Evolutionary conservation across 306 rosid genomes (phyloP), one percentile per base, ranked within the genome.

Genomic region (Carpinus fangiana): DNA sequence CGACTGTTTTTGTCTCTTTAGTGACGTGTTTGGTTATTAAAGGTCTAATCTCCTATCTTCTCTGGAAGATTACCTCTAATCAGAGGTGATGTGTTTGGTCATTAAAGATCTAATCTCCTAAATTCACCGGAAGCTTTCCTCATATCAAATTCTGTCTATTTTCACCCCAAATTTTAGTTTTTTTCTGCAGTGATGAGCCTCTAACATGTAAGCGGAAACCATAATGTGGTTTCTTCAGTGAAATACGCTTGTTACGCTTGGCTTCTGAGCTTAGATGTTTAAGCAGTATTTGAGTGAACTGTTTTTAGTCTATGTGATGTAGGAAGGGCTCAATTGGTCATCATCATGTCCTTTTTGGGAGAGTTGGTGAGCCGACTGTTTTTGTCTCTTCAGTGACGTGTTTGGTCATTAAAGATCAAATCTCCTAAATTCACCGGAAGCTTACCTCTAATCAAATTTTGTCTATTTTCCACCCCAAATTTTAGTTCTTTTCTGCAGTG

Each of bases 171-270:
- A 65, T 10, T 14, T 34, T 3, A 23, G 12, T 4, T 28, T 47
- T 79, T 28, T 51, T 53, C 45, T 6, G 92, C 85, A 2, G 81
- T 86, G 92, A 87, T 86, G 90, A 89, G 82, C 80, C 38, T 46
- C 38, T 86, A 86, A 87, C 92, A 84, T 54, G 75, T 83, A 89
- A 86, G 89, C 74, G 82, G 79, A 51, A 74, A 66, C 50, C 48
- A 18, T n/a, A 3, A 7, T 66, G 0, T 62, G 83, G 80, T 52
- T 80, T 86, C 88, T 80, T 86, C 86, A 12, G 38, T 70, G 92
- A 90, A 83, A 84, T 86, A 9, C 28, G 0, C 72, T 67, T 92
- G 90, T 82, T 86, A 83, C 88, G 88, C 89, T 87, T 87, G 87
- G 84, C 89, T 90, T 90, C 94, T 88, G 84, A 87, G 93, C 93